These are phyloP conservation scores for Pythium folliculosum DNA, from an alignment of 352 stramenopile genomes.

Conservation along the genomic window DNA sequence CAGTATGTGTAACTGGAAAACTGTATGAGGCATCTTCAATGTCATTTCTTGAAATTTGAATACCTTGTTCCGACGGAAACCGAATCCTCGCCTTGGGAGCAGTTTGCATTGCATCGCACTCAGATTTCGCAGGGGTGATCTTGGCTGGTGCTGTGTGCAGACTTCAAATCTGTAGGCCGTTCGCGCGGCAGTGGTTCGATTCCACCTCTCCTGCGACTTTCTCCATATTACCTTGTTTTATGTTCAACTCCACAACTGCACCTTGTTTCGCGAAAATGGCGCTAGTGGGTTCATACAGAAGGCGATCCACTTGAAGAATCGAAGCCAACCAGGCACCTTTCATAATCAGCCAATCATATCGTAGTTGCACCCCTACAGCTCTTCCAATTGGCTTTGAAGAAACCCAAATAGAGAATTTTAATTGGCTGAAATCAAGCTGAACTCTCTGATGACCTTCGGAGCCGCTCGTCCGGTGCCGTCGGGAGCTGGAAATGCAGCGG, in stretches of 20 bases:
- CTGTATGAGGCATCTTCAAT: not conserved
- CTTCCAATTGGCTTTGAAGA: constrained; percentile 7
- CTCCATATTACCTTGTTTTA: constrained; percentile 31
- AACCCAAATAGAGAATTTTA: not conserved
- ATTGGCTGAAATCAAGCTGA: constrained; percentile 16
- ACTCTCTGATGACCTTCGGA: not conserved
- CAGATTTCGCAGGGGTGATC: constrained; percentile 67
- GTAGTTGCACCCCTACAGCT: not conserved
- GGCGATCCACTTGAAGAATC: constrained; percentile 32
- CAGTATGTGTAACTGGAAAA: too few relatives aligned
- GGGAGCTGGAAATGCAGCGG: constrained; percentile 10
- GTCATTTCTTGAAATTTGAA: not conserved
- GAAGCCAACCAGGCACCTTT: constrained; percentile 1
- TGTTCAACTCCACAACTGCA: not conserved
- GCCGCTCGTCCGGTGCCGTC: constrained; percentile 1
- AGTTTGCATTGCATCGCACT: not conserved
- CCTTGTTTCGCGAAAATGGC: not conserved
- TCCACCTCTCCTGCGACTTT: constrained; percentile 88
- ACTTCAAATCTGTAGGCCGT: constrained; percentile 93
- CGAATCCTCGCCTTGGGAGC: not conserved
- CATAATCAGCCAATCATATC: constrained; percentile 21
- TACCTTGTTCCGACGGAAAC: not conserved
- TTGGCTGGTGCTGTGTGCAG: constrained; percentile 90
- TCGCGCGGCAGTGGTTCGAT: constrained; percentile 91
- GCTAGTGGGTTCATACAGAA: constrained; percentile 13